These are phyloP conservation scores for Fusarium illudens DNA, from an alignment of 2,329 filamentous ascomycete species.

Conservation along the genomic window DNA sequence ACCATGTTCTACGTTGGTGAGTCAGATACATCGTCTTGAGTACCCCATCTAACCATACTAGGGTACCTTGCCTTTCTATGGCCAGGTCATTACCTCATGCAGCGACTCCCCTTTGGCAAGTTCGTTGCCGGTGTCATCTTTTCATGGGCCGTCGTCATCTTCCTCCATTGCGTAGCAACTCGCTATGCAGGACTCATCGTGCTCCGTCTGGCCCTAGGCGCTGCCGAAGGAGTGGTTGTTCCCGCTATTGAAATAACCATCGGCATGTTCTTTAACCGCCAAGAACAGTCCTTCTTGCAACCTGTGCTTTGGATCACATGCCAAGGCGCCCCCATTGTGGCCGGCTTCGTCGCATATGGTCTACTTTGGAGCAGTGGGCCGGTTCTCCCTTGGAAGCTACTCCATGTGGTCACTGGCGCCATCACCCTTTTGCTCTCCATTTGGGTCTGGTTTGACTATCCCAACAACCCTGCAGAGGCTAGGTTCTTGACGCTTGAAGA, in stretches of 20 bases:
- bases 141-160: constrained; percentile 47
- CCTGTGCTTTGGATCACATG: constrained; percentile 47
- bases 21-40: not conserved
- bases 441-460: constrained; percentile 49
- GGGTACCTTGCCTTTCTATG: constrained; percentile 50
- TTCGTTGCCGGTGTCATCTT: constrained; percentile 47
- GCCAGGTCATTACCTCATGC: constrained; percentile 53
- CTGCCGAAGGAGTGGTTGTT: constrained; percentile 48
- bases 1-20: constrained; percentile 54
- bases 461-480: constrained; percentile 50
- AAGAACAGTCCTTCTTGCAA: constrained; percentile 46
- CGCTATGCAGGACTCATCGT: constrained; percentile 49
- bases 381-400: constrained; percentile 50
- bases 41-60: not conserved
- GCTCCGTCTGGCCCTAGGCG: constrained; percentile 49
- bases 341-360: constrained; percentile 52
- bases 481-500: constrained; percentile 52
- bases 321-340: constrained; percentile 48
- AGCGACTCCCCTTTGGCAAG: constrained; percentile 48
- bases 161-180: constrained; percentile 49
- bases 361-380: constrained; percentile 47
- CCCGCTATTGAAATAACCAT: constrained; percentile 53
- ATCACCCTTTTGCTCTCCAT: constrained; percentile 47
- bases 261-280: constrained; percentile 50
- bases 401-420: constrained; percentile 50